phyloP scores from a whole-genome alignment of 2,329 filamentous ascomycete genomes.

The Nothopassalora personata region DNA sequence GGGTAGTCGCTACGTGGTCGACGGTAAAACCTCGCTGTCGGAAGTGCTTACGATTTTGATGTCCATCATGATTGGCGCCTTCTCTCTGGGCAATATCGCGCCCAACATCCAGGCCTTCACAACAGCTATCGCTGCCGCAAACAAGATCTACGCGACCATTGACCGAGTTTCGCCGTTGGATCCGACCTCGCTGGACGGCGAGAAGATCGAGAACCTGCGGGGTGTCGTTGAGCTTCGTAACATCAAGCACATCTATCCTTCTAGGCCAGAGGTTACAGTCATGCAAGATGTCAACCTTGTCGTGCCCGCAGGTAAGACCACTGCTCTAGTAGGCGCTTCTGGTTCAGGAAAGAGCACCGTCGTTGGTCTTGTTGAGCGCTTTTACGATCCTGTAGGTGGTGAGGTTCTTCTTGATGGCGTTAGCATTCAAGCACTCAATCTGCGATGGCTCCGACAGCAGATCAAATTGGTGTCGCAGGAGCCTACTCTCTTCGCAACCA shows the following conservation, averaged over 20 bases:
- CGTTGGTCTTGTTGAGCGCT: conserved; percentile 85
- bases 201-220: conserved; percentile 64
- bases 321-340: conserved; percentile 87
- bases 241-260: conserved; percentile 91
- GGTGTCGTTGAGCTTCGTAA: conserved; percentile 76
- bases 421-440: conserved; percentile 74
- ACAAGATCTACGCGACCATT: conserved; percentile 91
- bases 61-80: conserved; percentile 87
- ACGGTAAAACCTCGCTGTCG: conserved; percentile 60
- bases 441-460: conserved; percentile 86
- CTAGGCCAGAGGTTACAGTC: conserved; percentile 80
- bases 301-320: conserved; percentile 85
- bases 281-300: conserved; percentile 76
- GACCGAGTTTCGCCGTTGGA: conserved; percentile 83
- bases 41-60: conserved; percentile 80
- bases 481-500: conserved; percentile 81
- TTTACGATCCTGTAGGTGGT: conserved; percentile 84
- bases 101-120: conserved; percentile 85
- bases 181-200: conserved; percentile 64
- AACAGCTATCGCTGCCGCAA: conserved; percentile 73
- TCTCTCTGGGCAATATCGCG: conserved; percentile 80
- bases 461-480: conserved; percentile 92
- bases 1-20: conserved; percentile 68
- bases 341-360: conserved; percentile 94
- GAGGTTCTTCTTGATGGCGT: conserved; percentile 74